Evolutionary conservation across 2,329 filamentous ascomycete species (phyloP).

Genomic region (Penicillium italicum): DNA sequence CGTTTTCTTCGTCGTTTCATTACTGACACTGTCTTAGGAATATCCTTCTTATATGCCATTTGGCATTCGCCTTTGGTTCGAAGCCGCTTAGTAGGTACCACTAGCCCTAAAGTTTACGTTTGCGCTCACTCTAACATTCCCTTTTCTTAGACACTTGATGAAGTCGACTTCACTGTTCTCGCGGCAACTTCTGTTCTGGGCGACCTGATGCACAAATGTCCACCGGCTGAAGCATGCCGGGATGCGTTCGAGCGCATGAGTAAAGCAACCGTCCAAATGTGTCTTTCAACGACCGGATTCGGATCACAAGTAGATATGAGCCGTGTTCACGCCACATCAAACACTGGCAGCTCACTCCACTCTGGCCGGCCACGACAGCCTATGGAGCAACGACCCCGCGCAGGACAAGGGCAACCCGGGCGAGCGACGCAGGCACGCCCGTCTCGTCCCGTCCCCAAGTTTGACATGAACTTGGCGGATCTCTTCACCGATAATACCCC

Average conservation of each 20-base stretch:
- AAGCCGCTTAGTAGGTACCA: constrained; percentile 70
- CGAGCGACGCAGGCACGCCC: constrained; percentile 35
- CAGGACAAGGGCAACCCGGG: constrained; percentile 27
- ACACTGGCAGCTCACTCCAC: constrained; percentile 11
- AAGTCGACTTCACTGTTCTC: constrained; percentile 95
- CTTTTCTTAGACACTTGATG: constrained; percentile 67
- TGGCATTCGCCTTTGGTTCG: constrained; percentile 92
- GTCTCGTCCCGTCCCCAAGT: constrained; percentile 50
- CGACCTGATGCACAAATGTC: constrained; percentile 90
- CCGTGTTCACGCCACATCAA: constrained; percentile 20
- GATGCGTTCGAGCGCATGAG: constrained; percentile 94
- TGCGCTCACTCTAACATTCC: constrained; percentile 8
- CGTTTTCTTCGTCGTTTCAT: background rate
- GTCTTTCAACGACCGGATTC: constrained; percentile 79
- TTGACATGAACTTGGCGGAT: constrained; percentile 56
- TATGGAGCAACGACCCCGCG: constrained; percentile 23
- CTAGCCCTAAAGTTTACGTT: background rate
- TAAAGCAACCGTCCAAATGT: constrained; percentile 94
- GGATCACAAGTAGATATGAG: constrained; percentile 47
- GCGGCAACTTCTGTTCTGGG: constrained; percentile 88
- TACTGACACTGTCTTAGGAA: constrained; percentile 45
- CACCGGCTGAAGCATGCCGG: constrained; percentile 87
- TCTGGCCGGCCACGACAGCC: constrained; percentile 17
- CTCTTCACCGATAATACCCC: constrained; percentile 48
- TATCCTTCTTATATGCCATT: constrained; percentile 93